These are phyloP conservation scores for Mortierella alpina DNA, from an alignment of 192 early-diverging fungal species.

Conservation along the genomic window DNA sequence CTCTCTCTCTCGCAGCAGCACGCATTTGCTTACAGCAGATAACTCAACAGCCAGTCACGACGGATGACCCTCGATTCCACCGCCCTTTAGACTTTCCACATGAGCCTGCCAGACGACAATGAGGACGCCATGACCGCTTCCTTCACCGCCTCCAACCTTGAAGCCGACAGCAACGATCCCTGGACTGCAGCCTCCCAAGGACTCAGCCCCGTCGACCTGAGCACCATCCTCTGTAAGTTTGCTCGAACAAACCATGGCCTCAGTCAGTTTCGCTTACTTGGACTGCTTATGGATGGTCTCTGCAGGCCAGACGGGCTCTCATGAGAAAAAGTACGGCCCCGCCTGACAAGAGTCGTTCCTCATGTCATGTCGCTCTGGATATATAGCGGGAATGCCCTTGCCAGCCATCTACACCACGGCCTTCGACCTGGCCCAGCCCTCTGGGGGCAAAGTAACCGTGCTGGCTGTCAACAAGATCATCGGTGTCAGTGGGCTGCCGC, in stretches of 20 bases:
- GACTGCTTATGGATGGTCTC: not conserved
- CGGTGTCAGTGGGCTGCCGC: slow-evolving; percentile 52
- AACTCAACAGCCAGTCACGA: not conserved
- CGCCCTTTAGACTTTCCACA: not conserved
- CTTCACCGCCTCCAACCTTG: slow-evolving; percentile 44
- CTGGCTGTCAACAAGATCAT: slow-evolving; percentile 58
- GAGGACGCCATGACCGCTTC: slow-evolving; percentile 43
- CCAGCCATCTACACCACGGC: slow-evolving; percentile 61
- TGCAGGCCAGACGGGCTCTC: not conserved
- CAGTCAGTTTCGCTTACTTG: not conserved
- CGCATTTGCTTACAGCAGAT: not conserved
- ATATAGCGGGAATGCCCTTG: slow-evolving; percentile 33
- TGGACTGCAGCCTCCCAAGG: slow-evolving; percentile 24
- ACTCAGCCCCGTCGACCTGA: slow-evolving; percentile 15
- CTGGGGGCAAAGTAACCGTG: slow-evolving; percentile 55
- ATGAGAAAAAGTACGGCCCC: not conserved
- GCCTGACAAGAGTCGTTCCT: not conserved
- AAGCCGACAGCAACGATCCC: slow-evolving; percentile 31
- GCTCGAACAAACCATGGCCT: not conserved
- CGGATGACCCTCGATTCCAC: not conserved
- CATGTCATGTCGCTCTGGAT: not conserved
- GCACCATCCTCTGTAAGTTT: slow-evolving; percentile 31
- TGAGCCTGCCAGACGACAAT: slow-evolving; percentile 25
- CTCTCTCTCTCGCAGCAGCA: not conserved
- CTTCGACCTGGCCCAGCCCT: slow-evolving; percentile 55